Base-by-base conservation (phyloP, 495 filamentous ascomycete species). In the Chaetomium fimeti region DNA sequence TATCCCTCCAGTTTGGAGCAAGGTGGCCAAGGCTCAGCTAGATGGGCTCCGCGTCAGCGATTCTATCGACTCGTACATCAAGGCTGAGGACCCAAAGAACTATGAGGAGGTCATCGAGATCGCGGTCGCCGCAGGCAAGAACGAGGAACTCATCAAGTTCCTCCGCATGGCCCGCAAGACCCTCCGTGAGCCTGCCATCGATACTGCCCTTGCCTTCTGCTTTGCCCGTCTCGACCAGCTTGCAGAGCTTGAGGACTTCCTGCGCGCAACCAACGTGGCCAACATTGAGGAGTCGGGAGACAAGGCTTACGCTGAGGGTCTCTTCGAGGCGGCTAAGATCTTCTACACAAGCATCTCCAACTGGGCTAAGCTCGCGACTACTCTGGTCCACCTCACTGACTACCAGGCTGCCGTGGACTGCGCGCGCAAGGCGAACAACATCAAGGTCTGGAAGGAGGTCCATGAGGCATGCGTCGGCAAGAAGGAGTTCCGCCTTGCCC, bases 361-460 rank as follows among this genome's bases (percentile, higher is more conserved):
- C 83, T 99, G 95, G 95, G 94, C 95, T 62, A 98, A 98, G 82
- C 86, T 99, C 66, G 94, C 95, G 5, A 97, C 95, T 15, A 98
- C 95, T 28, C 81, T 97, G 63, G 95, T 99, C 24, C 93, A 97
- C 75, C 85, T 99, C 9, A 89, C 89, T 71, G 95, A 99, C 60
- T 97, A 99, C 79, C 95, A 99, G 75, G 92, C 92, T 61, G 95
- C 95, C 29, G 95, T 99, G 40, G 95, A 99, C 78, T 98, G 93
- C 71, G 95, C 95, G 27, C 91, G 95, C 72, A 98, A 98, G 80
- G 95, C 95, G 74, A 99, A 98, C 83, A 99, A 92, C 81, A 92
- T 95, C 79, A 97, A 96, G 83, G 95, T 99, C 60, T 99, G 95
- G 95, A 96, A 93, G 80, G 91, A 99, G 77, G 95, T 99, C 68